A percentile compares a stretch with the other conserved stretches of the same genome.
These are phyloP conservation scores for Elongisporangium anandrum DNA, from an alignment of 352 stramenopile species.

Conservation along the genomic window DNA sequence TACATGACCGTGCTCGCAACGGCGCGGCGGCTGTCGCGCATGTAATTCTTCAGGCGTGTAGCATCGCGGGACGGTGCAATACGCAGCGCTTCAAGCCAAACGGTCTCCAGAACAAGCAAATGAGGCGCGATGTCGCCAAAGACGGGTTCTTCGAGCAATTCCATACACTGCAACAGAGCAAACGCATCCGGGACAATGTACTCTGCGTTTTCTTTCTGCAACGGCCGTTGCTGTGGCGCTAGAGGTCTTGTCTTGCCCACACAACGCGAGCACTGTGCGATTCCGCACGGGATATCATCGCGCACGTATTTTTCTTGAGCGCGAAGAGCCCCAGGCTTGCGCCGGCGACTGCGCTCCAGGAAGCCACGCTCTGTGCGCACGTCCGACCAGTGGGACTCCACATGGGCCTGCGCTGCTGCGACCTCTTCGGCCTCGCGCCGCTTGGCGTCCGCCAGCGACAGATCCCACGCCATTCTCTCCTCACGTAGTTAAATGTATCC, in stretches of 20 bases:
- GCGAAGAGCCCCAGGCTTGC: constrained; percentile 69
- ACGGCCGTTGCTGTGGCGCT: constrained; percentile 16
- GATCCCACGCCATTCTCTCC: constrained; percentile 20
- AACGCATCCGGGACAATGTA: constrained; percentile 73
- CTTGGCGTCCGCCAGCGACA: constrained; percentile 17
- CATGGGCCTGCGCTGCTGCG: constrained; percentile 3
- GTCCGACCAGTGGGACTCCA: constrained; percentile 31
- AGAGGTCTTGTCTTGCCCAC: constrained; percentile 7
- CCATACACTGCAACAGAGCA: constrained; percentile 68
- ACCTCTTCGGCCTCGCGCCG: constrained; percentile 13
- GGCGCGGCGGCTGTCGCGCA: constrained; percentile 40
- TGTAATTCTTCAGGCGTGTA: constrained; percentile 61
- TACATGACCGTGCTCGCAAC: constrained; percentile 40
- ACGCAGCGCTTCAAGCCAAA: constrained; percentile 52
- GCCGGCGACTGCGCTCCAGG: constrained; percentile 67
- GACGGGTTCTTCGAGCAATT: constrained; percentile 56
- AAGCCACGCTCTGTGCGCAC: constrained; percentile 63
- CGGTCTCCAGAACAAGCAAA: constrained; percentile 71
- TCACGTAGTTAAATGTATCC: not conserved
- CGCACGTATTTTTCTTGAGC: constrained; percentile 69
- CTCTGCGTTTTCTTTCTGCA: constrained; percentile 36
- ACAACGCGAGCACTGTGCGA: constrained; percentile 45
- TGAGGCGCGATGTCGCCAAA: constrained; percentile 34
- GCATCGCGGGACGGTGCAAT: constrained; percentile 65
- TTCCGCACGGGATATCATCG: constrained; percentile 63